Conservation (phyloP, 768 basidiomycete species). For the Coprinopsis cinerea region DNA sequence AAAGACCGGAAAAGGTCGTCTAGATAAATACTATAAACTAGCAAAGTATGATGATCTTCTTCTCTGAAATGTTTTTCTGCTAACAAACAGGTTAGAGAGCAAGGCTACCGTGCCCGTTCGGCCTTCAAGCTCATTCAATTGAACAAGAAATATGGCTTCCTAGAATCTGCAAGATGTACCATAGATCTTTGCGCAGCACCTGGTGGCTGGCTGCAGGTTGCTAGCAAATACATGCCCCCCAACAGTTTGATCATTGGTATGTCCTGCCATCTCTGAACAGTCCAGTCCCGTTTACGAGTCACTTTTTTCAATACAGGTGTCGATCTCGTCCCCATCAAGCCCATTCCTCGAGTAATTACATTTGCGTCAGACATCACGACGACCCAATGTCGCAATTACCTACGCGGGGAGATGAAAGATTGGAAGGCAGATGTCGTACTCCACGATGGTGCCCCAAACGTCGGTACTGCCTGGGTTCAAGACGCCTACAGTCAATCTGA, state of each 20-base stretch:
- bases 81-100: constrained; percentile 59
- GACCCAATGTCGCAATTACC: constrained; percentile 76
- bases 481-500: constrained; percentile 98
- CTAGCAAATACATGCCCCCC: constrained; percentile 93
- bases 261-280: constrained; percentile 19
- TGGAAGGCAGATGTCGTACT: constrained; percentile 99
- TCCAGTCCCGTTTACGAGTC: constrained; percentile 4
- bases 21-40: constrained; percentile 97
- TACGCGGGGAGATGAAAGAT: constrained; percentile 87
- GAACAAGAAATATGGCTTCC: constrained; percentile 94
- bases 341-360: constrained; percentile 88
- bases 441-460: constrained; percentile 98
- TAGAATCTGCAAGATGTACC: constrained; percentile 84
- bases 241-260: constrained; percentile 88
- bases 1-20: constrained; percentile 93
- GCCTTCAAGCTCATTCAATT: constrained; percentile 98
- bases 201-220: constrained; percentile 98
- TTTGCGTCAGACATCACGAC: constrained; percentile 96
- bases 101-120: constrained; percentile 98
- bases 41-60: constrained; percentile 56
- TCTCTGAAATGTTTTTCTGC: constrained; percentile 8
- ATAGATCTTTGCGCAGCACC: constrained; percentile 99
- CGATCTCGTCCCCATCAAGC: constrained; percentile 93
- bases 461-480: constrained; percentile 98
- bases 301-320: constrained; percentile 55